Evolutionary conservation across 108 stramenopile genomes (phyloP).

Genomic region (Skeletonema marinoi): DNA sequence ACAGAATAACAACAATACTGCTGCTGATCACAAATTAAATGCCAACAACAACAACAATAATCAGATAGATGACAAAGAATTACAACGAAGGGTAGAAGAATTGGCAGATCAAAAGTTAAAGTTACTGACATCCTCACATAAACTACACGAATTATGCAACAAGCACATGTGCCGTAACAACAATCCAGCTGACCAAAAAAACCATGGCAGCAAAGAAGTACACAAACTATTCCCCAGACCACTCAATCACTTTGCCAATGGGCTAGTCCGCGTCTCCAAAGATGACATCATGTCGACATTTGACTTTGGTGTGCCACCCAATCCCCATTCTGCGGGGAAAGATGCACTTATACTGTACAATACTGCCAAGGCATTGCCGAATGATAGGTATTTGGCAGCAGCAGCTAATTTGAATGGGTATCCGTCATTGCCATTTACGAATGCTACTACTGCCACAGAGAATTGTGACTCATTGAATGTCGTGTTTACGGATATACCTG

Average conservation of each 20-base stretch:
- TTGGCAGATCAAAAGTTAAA: background rate
- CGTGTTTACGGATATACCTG: background rate
- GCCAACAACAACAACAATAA: background rate
- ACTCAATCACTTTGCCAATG: background rate
- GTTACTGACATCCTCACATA: background rate
- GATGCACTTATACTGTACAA: background rate
- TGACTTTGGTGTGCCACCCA: background rate
- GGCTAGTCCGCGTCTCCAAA: background rate
- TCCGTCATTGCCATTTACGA: background rate
- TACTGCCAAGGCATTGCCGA: background rate
- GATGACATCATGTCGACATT: background rate
- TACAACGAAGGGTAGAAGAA: background rate
- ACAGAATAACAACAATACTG: too few relatives aligned
- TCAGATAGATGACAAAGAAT: background rate
- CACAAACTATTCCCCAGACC: background rate
- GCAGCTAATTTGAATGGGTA: background rate
- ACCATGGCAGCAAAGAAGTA: background rate
- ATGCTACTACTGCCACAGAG: background rate
- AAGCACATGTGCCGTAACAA: background rate
- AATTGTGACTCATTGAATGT: slow-evolving; percentile 9
- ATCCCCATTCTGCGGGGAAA: background rate
- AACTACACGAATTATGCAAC: background rate
- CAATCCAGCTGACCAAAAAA: background rate
- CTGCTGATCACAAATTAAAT: background rate
- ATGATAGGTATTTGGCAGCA: background rate